Conservation (phyloP, 805 yeast species). For the Teunomyces aglyptinius region DNA sequence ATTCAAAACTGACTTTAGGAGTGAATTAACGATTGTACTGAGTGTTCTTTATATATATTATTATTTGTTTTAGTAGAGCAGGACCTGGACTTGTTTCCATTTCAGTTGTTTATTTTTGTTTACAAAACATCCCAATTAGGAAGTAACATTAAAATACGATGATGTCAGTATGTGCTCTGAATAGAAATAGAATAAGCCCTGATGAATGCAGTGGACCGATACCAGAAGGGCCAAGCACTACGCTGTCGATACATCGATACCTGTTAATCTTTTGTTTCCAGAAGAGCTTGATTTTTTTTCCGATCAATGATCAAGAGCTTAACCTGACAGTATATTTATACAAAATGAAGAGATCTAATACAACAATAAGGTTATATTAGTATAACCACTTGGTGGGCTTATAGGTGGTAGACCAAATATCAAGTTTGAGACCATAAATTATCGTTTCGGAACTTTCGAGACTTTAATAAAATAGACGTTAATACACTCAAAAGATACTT, state of each 20-base stretch:
- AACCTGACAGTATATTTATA: neutral
- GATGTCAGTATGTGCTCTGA: neutral
- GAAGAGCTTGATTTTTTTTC: neutral
- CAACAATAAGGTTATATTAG: neutral
- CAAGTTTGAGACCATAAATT: neutral
- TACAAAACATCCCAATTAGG: constrained; percentile 9
- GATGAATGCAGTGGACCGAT: neutral
- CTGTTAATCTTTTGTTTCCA: neutral
- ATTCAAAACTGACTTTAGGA: too few species aligned
- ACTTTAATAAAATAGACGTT: neutral
- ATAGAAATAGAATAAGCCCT: neutral
- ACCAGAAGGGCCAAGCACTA: neutral
- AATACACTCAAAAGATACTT: neutral
- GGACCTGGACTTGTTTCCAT: neutral
- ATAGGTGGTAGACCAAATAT: neutral
- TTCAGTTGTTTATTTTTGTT: constrained; percentile 5
- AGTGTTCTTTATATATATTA: neutral
- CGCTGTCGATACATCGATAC: neutral
- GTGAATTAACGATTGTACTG: neutral
- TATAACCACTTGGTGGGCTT: neutral
- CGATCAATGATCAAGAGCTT: neutral
- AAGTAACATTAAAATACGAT: neutral
- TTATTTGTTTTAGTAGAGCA: neutral
- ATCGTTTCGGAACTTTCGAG: neutral
- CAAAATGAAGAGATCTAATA: too few species aligned